Evolutionary conservation across 2,329 filamentous ascomycete species (phyloP), one percentile per base, ranked within the genome.

Genomic region (Acrodontium crateriforme): DNA sequence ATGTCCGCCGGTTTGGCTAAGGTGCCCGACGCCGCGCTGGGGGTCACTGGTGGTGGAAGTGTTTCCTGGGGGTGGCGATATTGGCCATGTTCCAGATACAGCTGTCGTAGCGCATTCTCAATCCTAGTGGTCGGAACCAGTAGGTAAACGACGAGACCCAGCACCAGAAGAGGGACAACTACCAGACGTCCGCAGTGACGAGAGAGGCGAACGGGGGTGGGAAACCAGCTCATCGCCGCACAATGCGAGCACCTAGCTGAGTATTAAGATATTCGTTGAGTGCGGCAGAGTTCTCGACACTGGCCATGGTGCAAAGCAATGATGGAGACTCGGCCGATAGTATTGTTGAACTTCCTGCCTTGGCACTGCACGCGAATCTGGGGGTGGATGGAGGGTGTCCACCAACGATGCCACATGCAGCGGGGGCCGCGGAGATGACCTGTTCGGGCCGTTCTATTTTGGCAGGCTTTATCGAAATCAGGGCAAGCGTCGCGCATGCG

Each of bases 41-140:
- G 20, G n/a, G 20, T 22, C 8, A 22, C 20, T 22, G 20, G 20
- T 12, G 20, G 20, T 8, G 20, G 20, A 22, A 22, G 20, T 4
- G 20, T 22, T 10, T 22, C 20, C 13, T 22, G 4, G 4, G 20
- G 20, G 4, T 12, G 20, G 4, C 20, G 20, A 22, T 22, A 4
- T 22, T 22, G 20, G 13, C 20, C 20, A 22, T 22, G 20, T 22
- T 8, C 20, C 4, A n/a, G 20, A 8, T 22, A 22, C 13, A 22
- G 20, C 8, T 22, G 20, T 22, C 8, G 20, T 22, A 22, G 20
- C 20, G 20, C 20, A 22, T 4, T 4, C 20, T 22, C 20, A 8
- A 22, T 22, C 20, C 20, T 10, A 22, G 20, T n/a, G 20, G 20
- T 22, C 20, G 20, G 20, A 22, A 22, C 10, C 20, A 22, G 20